Evolutionary conservation across 108 stramenopile genomes (phyloP), one percentile per base, ranked within the genome.

Genomic region (Heterococcus sp.): DNA sequence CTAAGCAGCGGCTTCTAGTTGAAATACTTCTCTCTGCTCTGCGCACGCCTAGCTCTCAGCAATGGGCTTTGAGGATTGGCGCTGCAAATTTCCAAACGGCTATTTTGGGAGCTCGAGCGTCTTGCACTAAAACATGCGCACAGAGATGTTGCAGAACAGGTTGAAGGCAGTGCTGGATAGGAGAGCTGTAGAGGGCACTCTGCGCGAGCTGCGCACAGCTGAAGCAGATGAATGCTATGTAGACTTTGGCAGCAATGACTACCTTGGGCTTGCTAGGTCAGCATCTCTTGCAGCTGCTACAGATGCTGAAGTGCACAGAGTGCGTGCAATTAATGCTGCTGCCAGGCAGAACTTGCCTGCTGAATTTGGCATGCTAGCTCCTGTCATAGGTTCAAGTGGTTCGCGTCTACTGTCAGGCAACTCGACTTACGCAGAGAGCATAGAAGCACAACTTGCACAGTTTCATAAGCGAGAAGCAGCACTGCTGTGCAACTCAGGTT

Each of bases 201-300:
- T 81, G 71, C 79, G 79, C 28, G 79, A 81, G 34, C 72, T 81
- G 34, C 38, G 46, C 28, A 70, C 69, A 36, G 34, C 72, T n/a
- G 79, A 81, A 72, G 14, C 34, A 29, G 79, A 81, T 28, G 69
- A 27, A 29, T 81, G 71, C 79, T 70, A 66, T 39, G 77, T 95
- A 63, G 97, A 98, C 78, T 98, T 98, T 87, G 92, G 92, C 29
- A 93, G 92, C 77, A 98, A 98, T 75, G 97, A 98, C 74, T 98
- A 97, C 76, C 92, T 98, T 2, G 95, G 97, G 37, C 79, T 98
- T 39, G 95, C 95, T 1, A 91, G 93, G 14, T 89, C 88, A 74
- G 73, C 31, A 4, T 79, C 68, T 28, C 79, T 88, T 30, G 86
- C 68, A 32, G 39, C 63, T 46, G 68, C 75, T n/a, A 68, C 71